Percentiles rank a stretch among this genome's conserved stretches.
Conservation (phyloP, 2,329 filamentous ascomycete species). For the Hysterium pulicare region DNA sequence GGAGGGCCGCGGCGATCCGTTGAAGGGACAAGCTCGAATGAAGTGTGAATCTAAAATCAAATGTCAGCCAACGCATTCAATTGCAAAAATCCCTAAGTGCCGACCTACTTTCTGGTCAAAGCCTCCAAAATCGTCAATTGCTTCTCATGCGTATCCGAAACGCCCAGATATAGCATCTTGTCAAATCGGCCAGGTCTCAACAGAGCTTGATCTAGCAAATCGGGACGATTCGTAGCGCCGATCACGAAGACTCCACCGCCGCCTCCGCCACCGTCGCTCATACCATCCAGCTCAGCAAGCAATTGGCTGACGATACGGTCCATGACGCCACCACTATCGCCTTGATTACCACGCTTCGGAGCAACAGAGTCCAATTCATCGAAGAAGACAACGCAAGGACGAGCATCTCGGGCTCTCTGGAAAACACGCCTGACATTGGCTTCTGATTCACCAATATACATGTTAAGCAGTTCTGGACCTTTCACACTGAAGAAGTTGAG, state of each 20-base stretch:
- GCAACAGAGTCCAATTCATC: constrained; percentile 92
- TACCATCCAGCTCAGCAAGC: constrained; percentile 91
- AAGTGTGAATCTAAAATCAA: constrained; percentile 69
- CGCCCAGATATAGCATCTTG: constrained; percentile 96
- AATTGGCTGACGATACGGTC: constrained; percentile 95
- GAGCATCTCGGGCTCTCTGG: constrained; percentile 78
- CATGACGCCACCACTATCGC: constrained; percentile 96
- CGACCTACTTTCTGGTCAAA: constrained; percentile 83
- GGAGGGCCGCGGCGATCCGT: constrained; percentile 70
- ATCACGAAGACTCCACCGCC: constrained; percentile 91
- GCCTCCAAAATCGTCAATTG: constrained; percentile 93
- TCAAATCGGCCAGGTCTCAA: constrained; percentile 90
- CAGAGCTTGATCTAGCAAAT: constrained; percentile 85
- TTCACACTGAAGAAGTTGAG: constrained; percentile 95
- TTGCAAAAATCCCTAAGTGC: no score
- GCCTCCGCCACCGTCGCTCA: constrained; percentile 83
- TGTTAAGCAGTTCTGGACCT: constrained; percentile 85
- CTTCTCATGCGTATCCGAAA: constrained; percentile 95
- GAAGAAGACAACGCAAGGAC: constrained; percentile 90
- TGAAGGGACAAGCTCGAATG: constrained; percentile 73
- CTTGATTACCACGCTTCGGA: constrained; percentile 94
- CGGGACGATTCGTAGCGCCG: constrained; percentile 90
- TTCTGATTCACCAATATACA: constrained; percentile 95
- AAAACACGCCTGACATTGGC: constrained; percentile 88
- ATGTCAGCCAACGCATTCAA: constrained; percentile 7